Evolutionary conservation across 2,329 filamentous ascomycete genomes (phyloP), one percentile per base, ranked within the genome.

Genomic region (Rhinocladiella mackenziei): DNA sequence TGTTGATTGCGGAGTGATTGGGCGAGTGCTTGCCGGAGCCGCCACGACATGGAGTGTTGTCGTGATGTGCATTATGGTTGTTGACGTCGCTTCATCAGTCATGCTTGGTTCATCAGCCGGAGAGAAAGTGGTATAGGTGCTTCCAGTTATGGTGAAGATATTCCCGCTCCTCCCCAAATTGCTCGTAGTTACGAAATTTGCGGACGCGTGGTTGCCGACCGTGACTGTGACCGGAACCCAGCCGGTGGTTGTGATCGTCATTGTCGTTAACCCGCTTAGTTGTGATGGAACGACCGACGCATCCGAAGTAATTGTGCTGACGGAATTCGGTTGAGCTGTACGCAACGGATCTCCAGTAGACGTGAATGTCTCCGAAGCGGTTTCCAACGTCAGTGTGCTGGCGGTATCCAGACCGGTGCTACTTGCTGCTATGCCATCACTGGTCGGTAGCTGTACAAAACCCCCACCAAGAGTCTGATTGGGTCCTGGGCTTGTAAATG

Each of bases 171-270:
- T 37, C 19, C 23, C 30, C 15, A 33, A 13, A 35, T 10, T 8
- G 10, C 13, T 19, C 17, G 11, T 4, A 7, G 39, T 34, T 5
- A 33, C 14, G 9, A n/a, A n/a, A n/a, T n/a, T n/a, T n/a, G n/a
- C n/a, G n/a, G n/a, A 4, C 31, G 14, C 15, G 14, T 19, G 19
- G 32, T n/a, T 22, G 7, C 10, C 3, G 13, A 13, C 17, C 18
- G 32, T 35, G 32, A n/a, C 18, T 22, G 18, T 53, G 6, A 42
- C 29, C 28, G 50, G 50, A 39, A 50, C 26, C 34, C n/a, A 45
- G 20, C 42, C 47, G n/a, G 43, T 48, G 19, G 39, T 34, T 11
- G 41, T 51, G 13, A 32, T 40, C 8, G 39, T 45, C 22, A 22
- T 13, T 41, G 33, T 18, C 15, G n/a, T n/a, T n/a, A 30, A 8